Conservation (phyloP, 2,329 filamentous ascomycete genomes). For the Botryosphaeria dothidea region DNA sequence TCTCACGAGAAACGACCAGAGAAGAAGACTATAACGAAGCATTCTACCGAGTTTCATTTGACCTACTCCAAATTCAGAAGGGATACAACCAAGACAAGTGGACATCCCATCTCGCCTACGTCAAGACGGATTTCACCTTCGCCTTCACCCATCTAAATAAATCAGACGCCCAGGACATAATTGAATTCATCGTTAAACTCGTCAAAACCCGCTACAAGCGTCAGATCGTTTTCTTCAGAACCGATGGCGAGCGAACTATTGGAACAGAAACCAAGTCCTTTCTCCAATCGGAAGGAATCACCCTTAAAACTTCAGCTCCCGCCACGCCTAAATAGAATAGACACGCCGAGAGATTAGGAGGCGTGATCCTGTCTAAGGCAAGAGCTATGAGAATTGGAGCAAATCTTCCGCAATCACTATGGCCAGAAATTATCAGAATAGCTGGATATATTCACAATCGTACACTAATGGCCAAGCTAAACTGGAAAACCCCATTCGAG, state of each 20-base stretch:
- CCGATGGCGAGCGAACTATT: neutral
- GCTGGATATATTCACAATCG: neutral
- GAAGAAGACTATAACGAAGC: neutral
- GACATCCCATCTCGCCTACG: neutral
- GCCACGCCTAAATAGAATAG: neutral
- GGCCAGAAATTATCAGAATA: neutral
- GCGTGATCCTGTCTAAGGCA: neutral
- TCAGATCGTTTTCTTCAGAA: neutral
- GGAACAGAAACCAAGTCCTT: neutral
- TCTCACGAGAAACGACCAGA: neutral
- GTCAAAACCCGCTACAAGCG: neutral
- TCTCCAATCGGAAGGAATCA: neutral
- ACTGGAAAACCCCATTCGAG: conserved; percentile 8
- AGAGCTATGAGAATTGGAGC: neutral
- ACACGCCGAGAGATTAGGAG: neutral
- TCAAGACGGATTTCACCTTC: neutral
- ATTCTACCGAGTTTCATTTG: neutral
- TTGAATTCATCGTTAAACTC: neutral
- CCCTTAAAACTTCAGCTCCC: neutral
- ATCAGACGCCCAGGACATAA: neutral
- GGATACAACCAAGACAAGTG: neutral
- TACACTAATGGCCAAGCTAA: neutral
- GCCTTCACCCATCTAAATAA: neutral
- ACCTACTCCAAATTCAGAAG: neutral
- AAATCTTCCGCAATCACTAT: neutral